Percentiles rank a stretch among this genome's conserved stretches.
Conservation (phyloP, 2,329 filamentous ascomycete species). For the Didymella pomorum region DNA sequence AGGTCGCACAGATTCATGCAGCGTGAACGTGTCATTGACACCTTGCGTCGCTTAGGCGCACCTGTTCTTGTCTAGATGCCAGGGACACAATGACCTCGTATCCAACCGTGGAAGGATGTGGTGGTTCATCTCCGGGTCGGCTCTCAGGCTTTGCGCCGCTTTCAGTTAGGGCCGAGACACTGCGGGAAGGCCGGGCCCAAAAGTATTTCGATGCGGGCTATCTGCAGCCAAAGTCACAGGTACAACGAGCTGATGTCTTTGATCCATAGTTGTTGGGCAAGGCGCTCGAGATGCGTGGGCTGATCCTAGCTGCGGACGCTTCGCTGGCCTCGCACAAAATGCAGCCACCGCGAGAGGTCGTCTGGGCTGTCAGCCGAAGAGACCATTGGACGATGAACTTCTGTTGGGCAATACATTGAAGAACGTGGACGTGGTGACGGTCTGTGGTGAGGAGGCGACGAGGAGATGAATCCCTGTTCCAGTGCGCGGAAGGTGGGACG, state of each 20-base stretch:
- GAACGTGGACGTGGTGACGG: not conserved
- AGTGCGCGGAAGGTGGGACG: not conserved
- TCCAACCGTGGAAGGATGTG: not conserved
- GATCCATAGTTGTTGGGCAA: not conserved
- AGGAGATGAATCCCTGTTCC: not conserved
- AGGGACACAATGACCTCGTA: constrained; percentile 1
- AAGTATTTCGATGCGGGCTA: not conserved
- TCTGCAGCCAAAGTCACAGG: not conserved
- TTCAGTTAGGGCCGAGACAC: not conserved
- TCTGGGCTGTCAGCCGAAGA: not conserved
- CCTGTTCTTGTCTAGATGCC: not conserved
- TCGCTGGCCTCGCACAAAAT: constrained; percentile 9
- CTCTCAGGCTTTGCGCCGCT: constrained; percentile 5
- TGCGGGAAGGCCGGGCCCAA: not conserved
- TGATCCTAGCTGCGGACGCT: not conserved
- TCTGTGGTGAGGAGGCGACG: not conserved
- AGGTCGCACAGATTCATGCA: constrained; percentile 11
- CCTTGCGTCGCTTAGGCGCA: constrained; percentile 16
- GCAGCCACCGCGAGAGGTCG: constrained; percentile 12
- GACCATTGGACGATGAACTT: not conserved
- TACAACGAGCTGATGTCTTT: not conserved
- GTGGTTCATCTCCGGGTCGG: constrained; percentile 12
- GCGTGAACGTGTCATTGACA: constrained; percentile 8
- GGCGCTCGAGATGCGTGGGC: not conserved
- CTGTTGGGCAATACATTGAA: not conserved